Conservation (phyloP, 306 rosid genomes). For the Oxytropis ochrocephala region DNA sequence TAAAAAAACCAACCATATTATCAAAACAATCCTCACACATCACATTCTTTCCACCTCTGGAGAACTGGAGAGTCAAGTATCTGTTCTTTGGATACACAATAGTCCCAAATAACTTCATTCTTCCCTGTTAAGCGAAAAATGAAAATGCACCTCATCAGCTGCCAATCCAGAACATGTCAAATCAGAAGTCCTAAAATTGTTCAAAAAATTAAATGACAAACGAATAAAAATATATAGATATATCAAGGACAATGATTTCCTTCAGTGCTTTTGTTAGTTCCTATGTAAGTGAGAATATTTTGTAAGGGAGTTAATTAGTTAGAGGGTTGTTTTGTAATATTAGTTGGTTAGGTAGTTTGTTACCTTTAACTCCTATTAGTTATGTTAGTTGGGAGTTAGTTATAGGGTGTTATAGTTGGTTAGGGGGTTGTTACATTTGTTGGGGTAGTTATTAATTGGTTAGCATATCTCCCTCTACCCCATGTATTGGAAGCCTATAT, state of each 20-base stretch:
- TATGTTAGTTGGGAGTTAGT: no score
- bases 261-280: no score
- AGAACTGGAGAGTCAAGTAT: slow-evolving; percentile 81
- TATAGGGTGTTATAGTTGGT: no score
- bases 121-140: slow-evolving; percentile 50
- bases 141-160: slow-evolving; percentile 2
- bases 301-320: no score
- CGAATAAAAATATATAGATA: background rate
- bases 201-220: background rate
- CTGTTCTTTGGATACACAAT: slow-evolving; percentile 77
- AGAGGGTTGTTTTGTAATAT: no score
- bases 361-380: no score
- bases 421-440: no score
- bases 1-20: slow-evolving; percentile 60
- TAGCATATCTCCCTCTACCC: no score
- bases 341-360: no score
- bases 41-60: slow-evolving; percentile 79
- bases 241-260: background rate
- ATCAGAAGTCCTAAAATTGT: background rate
- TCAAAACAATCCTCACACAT: slow-evolving; percentile 88
- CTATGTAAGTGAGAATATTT: no score
- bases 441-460: no score
- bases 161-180: background rate
- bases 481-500: no score
- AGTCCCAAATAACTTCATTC: slow-evolving; percentile 88